Conservation (phyloP, 148 eudicot genomes). For the Hydrangea macrophylla region DNA sequence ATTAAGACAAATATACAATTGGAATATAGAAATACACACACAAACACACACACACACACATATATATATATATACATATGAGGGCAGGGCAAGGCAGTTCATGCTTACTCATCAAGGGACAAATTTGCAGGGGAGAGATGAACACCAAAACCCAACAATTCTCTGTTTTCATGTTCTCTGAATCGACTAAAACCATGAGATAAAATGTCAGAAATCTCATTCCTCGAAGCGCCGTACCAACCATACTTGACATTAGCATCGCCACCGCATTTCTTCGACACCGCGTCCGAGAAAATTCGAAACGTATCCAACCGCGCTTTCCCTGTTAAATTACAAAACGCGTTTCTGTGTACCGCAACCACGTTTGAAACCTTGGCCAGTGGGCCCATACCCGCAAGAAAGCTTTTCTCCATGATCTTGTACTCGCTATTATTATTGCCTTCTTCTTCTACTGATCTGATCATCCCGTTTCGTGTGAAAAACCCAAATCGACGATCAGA, state of each 20-base stretch:
- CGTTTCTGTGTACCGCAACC: slow-evolving; percentile 32
- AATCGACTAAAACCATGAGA: slow-evolving; percentile 39
- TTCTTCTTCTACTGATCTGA: not conserved
- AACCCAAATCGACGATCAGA: not conserved
- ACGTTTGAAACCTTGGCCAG: slow-evolving; percentile 6
- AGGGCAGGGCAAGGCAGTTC: no score
- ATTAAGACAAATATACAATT: no score
- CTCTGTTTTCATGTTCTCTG: slow-evolving; percentile 3
- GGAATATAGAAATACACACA: not conserved
- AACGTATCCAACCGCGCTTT: slow-evolving; percentile 26
- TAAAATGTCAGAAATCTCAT: slow-evolving; percentile 32
- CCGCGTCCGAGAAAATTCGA: slow-evolving; percentile 21
- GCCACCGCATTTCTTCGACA: slow-evolving; percentile 15
- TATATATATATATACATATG: no score
- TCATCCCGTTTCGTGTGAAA: not conserved
- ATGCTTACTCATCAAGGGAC: slow-evolving; percentile 32
- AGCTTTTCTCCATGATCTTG: slow-evolving; percentile 13
- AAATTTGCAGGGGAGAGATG: slow-evolving; percentile 25
- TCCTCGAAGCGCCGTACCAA: slow-evolving; percentile 49
- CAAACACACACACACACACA: no score
- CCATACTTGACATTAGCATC: slow-evolving; percentile 29
- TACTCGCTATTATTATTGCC: not conserved
- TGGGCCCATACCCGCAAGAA: slow-evolving; percentile 21
- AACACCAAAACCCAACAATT: slow-evolving; percentile 27
- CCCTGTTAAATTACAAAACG: slow-evolving; percentile 11